Base-by-base conservation (phyloP, 768 basidiomycete species). In the Lactarius hatsudake region DNA sequence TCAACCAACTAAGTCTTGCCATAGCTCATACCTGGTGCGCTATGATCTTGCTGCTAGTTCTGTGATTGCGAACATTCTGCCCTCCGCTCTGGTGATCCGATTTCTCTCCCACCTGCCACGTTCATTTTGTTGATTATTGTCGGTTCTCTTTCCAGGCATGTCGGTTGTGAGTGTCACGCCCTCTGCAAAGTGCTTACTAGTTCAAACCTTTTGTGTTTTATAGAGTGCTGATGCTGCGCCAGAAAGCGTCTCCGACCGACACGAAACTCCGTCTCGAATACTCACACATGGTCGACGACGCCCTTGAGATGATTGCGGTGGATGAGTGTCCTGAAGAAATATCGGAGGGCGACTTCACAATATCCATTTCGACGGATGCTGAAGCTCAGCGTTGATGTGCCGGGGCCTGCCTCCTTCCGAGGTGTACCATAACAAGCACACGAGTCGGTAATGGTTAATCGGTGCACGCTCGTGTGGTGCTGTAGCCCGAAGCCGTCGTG, bases 171-270 rank as follows among this genome's bases (percentile, higher is more conserved):
- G 68, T 48, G 23, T 36, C 2, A 12, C 1, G 48, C 67, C 51
- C 32, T 23, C 3, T 57, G 28, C 23, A 15, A 15, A 30, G 13
- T 15, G 15, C 43, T 23, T 48, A 15, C 53, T n/a, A 17, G 32
- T 63, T 57, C 30, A 55, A 26, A 36, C 54, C 4, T 42, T 34
- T 7, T 63, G 8, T 59, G 36, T 28, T 26, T 59, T 17, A 38
- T 59, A 71, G 70, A 18, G 64, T 71, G 53, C 62, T 71, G 26
- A n/a, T 62, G 59, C 69, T 71, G 38, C 68, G 69, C 32, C 61
- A 59, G 45, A 71, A 57, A 28, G 65, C 28, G 20, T 17, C 8
- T 23, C 70, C 64, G 17, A 71, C 69, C 28, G 69, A 63, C 17
- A 60, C 65, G 30, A 62, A 71, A 54, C n/a, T 64, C 20, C 48